These are phyloP conservation scores for Spinellus fusiger DNA, from an alignment of 192 early-diverging fungal genomes.

Conservation along the genomic window DNA sequence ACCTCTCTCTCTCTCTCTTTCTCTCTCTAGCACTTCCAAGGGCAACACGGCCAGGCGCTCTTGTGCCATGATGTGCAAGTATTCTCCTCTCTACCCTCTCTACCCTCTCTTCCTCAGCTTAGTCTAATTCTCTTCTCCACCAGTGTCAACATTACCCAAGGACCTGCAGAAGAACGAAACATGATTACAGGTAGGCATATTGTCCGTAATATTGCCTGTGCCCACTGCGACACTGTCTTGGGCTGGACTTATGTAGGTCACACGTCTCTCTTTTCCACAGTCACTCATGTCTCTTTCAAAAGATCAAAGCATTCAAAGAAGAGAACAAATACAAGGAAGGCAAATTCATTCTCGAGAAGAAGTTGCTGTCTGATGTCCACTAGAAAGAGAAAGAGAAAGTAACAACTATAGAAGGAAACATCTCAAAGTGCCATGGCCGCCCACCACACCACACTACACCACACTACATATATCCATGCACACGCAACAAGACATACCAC, in stretches of 20 bases:
- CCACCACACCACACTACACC: too few species aligned
- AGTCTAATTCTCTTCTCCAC: constrained; percentile 1
- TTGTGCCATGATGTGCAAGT: constrained; percentile 15
- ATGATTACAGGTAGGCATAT: constrained; percentile 28
- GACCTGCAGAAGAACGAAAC: constrained; percentile 13
- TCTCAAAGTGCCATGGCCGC: too few species aligned
- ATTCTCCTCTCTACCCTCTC: not conserved
- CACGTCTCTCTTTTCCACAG: not conserved
- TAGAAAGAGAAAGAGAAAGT: too few species aligned
- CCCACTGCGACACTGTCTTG: constrained; percentile 22
- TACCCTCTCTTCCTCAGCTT: not conserved
- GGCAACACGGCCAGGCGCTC: constrained; percentile 26
- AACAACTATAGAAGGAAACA: too few species aligned
- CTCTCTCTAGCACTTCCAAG: constrained; percentile 25
- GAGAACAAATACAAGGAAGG: constrained; percentile 34
- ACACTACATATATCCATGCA: too few species aligned
- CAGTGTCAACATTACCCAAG: constrained; percentile 24
- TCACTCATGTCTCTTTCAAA: not conserved
- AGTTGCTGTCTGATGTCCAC: constrained; percentile 8
- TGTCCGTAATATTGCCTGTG: constrained; percentile 21
- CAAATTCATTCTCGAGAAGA: constrained; percentile 27
- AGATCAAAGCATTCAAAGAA: constrained; percentile 30
- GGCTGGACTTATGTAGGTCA: constrained; percentile 32
- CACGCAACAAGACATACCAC: too few species aligned
- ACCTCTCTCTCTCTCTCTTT: too few species aligned